Conservation (phyloP, 1,284 basidiomycete species). For the Termitomyces sp. region DNA sequence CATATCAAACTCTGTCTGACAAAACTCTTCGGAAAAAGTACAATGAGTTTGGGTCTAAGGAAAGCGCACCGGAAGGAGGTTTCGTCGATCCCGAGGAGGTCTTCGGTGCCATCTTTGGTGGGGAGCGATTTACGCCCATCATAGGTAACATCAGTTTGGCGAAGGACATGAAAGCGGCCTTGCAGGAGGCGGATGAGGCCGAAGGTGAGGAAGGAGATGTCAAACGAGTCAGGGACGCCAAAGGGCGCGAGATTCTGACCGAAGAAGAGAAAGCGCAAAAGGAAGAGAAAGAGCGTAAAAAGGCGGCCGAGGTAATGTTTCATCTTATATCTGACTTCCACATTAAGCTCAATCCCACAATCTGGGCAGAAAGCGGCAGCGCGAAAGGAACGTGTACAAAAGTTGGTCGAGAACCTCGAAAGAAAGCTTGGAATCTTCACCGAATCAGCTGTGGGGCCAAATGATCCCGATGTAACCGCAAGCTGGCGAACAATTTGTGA, state of each 20-base stretch:
- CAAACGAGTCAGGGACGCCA: constrained; percentile 50
- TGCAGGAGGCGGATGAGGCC: constrained; percentile 87
- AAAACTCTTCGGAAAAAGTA: constrained; percentile 83
- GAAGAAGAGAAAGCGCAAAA: constrained; percentile 81
- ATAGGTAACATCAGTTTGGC: constrained; percentile 84
- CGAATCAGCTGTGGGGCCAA: constrained; percentile 78
- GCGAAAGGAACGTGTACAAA: constrained; percentile 74
- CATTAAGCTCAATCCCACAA: constrained; percentile 4
- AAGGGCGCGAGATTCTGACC: constrained; percentile 65
- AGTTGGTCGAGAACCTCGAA: constrained; percentile 80
- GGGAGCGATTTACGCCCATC: constrained; percentile 78
- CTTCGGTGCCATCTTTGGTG: constrained; percentile 91
- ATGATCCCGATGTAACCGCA: constrained; percentile 62
- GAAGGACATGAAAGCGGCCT: constrained; percentile 94
- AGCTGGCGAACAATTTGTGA: constrained; percentile 77
- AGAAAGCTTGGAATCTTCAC: constrained; percentile 91
- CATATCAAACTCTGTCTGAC: constrained; percentile 89
- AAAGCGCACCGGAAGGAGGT: constrained; percentile 74
- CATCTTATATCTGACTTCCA: background rate
- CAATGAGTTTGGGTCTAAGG: constrained; percentile 86
- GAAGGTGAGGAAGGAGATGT: constrained; percentile 47
- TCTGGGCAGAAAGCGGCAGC: constrained; percentile 67
- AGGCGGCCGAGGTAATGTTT: constrained; percentile 60
- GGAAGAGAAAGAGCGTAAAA: constrained; percentile 71
- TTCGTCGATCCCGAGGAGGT: constrained; percentile 75